A percentile compares a stretch with the other conserved stretches of the same genome.
Conservation (phyloP, 225 moss, liverwort and hornwort species). For the Sphagnum contortum region DNA sequence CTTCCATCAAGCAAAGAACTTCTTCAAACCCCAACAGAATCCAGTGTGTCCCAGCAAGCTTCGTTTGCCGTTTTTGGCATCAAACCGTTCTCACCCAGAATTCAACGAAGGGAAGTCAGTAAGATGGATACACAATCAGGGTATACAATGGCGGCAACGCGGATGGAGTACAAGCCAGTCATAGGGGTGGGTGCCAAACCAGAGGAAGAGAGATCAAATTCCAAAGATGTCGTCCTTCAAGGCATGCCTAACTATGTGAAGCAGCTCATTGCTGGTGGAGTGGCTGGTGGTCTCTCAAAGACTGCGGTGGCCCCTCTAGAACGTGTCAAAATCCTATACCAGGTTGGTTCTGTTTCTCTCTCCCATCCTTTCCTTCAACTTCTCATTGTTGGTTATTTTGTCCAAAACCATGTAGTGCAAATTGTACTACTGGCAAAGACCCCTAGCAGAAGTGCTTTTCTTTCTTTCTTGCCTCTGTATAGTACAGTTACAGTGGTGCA, state of each 20-base stretch:
- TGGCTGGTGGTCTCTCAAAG: constrained; percentile 79
- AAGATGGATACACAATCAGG: constrained; percentile 40
- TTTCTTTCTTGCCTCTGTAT: background rate
- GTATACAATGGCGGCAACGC: constrained; percentile 24
- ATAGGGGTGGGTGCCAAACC: constrained; percentile 22
- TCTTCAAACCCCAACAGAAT: too few species aligned
- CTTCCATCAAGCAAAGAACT: background rate
- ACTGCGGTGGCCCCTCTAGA: constrained; percentile 86
- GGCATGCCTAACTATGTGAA: constrained; percentile 56
- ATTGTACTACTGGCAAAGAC: too few species aligned
- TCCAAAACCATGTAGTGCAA: too few species aligned
- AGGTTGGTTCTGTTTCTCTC: constrained; percentile 31
- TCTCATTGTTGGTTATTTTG: too few species aligned
- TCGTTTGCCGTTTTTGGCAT: background rate
- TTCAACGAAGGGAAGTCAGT: background rate
- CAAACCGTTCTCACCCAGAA: background rate
- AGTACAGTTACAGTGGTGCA: too few species aligned
- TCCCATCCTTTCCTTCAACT: background rate
- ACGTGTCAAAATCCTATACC: constrained; percentile 79
- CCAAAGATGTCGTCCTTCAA: constrained; percentile 29
- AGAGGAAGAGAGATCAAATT: constrained; percentile 26
- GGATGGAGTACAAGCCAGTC: constrained; percentile 19
- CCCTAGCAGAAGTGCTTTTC: too few species aligned
- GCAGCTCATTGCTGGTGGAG: constrained; percentile 81
- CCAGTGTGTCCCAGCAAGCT: background rate